Percentiles rank a stretch among this genome's conserved stretches.
These are phyloP conservation scores for Phytophthora hibernalis DNA, from an alignment of 352 stramenopile genomes.

Conservation along the genomic window DNA sequence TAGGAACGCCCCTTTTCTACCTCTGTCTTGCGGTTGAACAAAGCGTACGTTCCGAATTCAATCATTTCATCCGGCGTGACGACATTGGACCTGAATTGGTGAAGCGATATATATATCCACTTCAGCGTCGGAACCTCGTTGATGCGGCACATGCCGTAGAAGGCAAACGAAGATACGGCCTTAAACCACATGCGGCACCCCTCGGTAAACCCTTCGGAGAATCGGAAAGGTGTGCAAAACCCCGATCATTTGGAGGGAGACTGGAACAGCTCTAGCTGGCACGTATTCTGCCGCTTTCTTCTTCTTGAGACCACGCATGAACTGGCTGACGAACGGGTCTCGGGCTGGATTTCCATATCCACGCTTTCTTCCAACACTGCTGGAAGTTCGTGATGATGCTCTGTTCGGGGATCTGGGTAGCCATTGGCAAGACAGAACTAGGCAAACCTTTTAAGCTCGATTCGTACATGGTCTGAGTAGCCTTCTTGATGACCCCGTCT, in stretches of 20 bases:
- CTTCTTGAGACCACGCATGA: slow-evolving; percentile 9
- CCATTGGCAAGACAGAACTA: no score
- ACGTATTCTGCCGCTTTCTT: slow-evolving; percentile 2
- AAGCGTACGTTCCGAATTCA: no score
- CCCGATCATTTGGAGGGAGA: neutral
- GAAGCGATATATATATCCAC: slow-evolving; percentile 13
- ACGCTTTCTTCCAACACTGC: slow-evolving; percentile 2
- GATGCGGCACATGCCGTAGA: slow-evolving; percentile 28
- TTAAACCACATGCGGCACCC: slow-evolving; percentile 3
- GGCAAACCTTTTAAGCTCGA: no score
- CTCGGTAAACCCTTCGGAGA: neutral
- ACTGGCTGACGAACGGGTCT: slow-evolving; percentile 2
- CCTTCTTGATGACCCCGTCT: no score
- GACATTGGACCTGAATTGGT: no score
- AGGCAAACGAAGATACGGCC: slow-evolving; percentile 13
- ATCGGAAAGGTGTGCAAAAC: neutral
- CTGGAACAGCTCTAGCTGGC: neutral
- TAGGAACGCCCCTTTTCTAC: neutral
- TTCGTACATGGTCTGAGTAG: no score
- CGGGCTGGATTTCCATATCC: slow-evolving; percentile 8
- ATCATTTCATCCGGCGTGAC: no score
- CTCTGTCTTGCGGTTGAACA: no score
- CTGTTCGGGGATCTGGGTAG: no score
- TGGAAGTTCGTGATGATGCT: no score
- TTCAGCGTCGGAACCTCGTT: slow-evolving; percentile 18